Percentiles rank a stretch among this genome's conserved stretches.
Evolutionary conservation across 495 filamentous ascomycete species (phyloP).

Genomic region (Jackrogersella multiformis): DNA sequence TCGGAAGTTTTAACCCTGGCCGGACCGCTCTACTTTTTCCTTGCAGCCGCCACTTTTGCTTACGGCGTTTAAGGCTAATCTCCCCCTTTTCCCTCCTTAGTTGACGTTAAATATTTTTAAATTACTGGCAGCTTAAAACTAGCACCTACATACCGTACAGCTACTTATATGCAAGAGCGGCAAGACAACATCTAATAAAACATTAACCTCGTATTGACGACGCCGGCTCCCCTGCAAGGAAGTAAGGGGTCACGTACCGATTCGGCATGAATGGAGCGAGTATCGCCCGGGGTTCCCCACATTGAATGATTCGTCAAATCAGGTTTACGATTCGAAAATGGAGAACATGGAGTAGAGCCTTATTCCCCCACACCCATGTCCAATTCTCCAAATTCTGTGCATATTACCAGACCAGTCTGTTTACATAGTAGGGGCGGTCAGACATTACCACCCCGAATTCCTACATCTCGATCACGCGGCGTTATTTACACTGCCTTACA

Average conservation of each 20-base stretch:
- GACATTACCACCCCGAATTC: slow-evolving; percentile 6
- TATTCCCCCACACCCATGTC: slow-evolving; percentile 14
- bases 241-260: slow-evolving; percentile 25
- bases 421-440: slow-evolving; percentile 14
- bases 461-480: slow-evolving; percentile 20
- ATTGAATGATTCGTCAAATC: slow-evolving; percentile 11
- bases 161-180: neutral
- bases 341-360: slow-evolving; percentile 1
- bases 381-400: slow-evolving; percentile 23
- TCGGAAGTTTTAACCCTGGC: too few relatives aligned
- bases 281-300: slow-evolving; percentile 35
- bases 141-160: neutral
- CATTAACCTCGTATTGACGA: slow-evolving; percentile 10
- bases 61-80: neutral
- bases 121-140: neutral
- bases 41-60: neutral
- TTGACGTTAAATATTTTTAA: neutral
- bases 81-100: neutral
- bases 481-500: neutral
- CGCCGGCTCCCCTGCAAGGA: slow-evolving; percentile 3
- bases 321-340: neutral
- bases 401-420: slow-evolving; percentile 4
- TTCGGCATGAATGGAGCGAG: slow-evolving; percentile 17
- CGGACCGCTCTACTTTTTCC: too few relatives aligned
- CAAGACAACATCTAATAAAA: neutral